Evolutionary conservation across 805 yeast genomes (phyloP).

Genomic region (Starmerella stigmatis): DNA sequence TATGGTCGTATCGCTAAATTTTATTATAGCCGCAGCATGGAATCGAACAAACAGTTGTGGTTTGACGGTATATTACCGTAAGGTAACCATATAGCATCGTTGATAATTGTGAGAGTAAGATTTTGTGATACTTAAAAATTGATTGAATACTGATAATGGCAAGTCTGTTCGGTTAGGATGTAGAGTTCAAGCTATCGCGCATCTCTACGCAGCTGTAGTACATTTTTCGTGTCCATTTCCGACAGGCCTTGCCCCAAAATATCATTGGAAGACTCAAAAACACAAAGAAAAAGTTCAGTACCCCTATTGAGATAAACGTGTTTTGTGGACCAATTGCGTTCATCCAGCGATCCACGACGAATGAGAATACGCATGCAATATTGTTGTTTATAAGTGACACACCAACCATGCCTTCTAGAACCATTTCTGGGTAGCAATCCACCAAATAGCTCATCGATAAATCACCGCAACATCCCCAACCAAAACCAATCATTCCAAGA

Average conservation of each 20-base stretch:
- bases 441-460: conserved; percentile 43
- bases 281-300: conserved; percentile 34
- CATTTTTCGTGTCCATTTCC: conserved; percentile 24
- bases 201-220: conserved; percentile 27
- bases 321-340: conserved; percentile 43
- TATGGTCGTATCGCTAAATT: too few species aligned
- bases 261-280: conserved; percentile 37
- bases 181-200: conserved; percentile 22
- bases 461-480: conserved; percentile 43
- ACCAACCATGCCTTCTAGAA: conserved; percentile 46
- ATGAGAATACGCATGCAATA: conserved; percentile 37
- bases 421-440: conserved; percentile 47
- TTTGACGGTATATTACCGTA: too few species aligned
- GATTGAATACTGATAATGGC: too few species aligned
- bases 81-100: too few species aligned
- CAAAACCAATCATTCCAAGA: conserved; percentile 44
- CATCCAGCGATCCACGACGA: conserved; percentile 52
- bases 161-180: too few species aligned
- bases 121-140: too few species aligned
- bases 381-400: conserved; percentile 46
- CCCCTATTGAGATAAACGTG: conserved; percentile 47
- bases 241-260: conserved; percentile 34
- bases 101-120: too few species aligned
- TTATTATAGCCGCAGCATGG: too few species aligned
- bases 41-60: too few species aligned